Evolutionary conservation across 257 asterid species (phyloP), one percentile per base, ranked within the genome.

Genomic region (Anisodus acutangulus): DNA sequence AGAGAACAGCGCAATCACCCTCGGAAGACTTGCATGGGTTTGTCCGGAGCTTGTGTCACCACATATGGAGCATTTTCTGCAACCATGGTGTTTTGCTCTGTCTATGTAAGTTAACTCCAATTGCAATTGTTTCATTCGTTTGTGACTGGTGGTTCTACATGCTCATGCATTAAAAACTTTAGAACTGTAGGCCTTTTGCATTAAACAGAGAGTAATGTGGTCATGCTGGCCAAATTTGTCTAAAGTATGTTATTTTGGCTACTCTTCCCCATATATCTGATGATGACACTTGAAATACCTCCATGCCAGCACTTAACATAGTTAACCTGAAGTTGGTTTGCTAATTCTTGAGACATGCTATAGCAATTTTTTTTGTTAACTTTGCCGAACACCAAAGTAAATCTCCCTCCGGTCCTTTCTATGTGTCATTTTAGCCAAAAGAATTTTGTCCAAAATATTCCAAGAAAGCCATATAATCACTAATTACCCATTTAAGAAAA

Each of bases 61-160:
- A 11, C 98, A 93, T 87, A 90, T 95, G 98, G 98, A 93, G 90
- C 98, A 95, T 92, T 95, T 95, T 89, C 90, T 95, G 98, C 98
- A 93, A 89, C 78, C 93, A 17, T 95, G 98, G 98, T 95, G 98
- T 85, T 84, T 92, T 82, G 97, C 98, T 87, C 88, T 95, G 90
- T 93, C 97, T 84, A 90, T 90, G 98, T 95, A 91, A 92, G 98
- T 87, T 57, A 35, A 58, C 74, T 74, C 39, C 16, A 51, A 47
- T 31, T 66, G 79, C 53, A 35, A 64, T 72, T 63, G 19, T 53
- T 17, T 67, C 67, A 53, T 53, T 78, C 47, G 9, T 1, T 67
- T 55, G 81, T 26, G 31, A 53, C 82, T 78, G n/a, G 82, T 15
- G 11, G 15, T 78, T 11, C n/a, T 71, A 45, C n/a, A 45, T 72